Evolutionary conservation across 2,329 filamentous ascomycete species (phyloP).

Genomic region (Trichoderma polysporum): DNA sequence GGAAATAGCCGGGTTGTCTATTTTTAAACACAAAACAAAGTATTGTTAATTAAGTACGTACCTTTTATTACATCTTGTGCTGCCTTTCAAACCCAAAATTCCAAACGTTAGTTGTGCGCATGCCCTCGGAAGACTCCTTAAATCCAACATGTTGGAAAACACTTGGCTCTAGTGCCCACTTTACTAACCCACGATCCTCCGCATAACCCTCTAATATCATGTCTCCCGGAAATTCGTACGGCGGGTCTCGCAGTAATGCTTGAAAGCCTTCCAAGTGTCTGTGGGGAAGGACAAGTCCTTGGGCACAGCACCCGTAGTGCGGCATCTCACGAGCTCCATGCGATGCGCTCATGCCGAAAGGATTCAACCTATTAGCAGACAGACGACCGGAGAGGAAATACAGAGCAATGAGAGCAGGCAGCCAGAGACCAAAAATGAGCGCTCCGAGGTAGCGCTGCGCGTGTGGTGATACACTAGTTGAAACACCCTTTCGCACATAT

Average conservation of each 20-base stretch:
- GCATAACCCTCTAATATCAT: slow-evolving; percentile 39
- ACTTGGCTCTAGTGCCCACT: slow-evolving; percentile 40
- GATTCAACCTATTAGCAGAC: slow-evolving; percentile 30
- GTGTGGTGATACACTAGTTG: slow-evolving; percentile 22
- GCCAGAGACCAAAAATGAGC: slow-evolving; percentile 33
- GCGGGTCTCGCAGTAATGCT: slow-evolving; percentile 31
- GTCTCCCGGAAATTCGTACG: slow-evolving; percentile 37
- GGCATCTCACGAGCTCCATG: slow-evolving; percentile 37
- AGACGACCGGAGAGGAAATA: slow-evolving; percentile 33
- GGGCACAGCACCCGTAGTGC: slow-evolving; percentile 40
- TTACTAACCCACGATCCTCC: slow-evolving; percentile 29
- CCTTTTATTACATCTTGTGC: not conserved
- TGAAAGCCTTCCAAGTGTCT: slow-evolving; percentile 33
- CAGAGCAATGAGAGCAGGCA: slow-evolving; percentile 34
- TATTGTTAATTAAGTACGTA: not conserved
- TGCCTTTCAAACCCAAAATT: slow-evolving; percentile 38
- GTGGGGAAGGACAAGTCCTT: slow-evolving; percentile 38
- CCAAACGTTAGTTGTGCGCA: slow-evolving; percentile 34
- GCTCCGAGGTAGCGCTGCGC: slow-evolving; percentile 30
- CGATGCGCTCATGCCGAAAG: slow-evolving; percentile 17
- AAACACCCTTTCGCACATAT: slow-evolving; percentile 9
- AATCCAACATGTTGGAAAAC: slow-evolving; percentile 40
- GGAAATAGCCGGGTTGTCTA: too few relatives aligned
- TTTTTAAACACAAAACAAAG: not conserved
- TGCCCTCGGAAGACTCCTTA: slow-evolving; percentile 33